Conservation (phyloP, 768 basidiomycete genomes). For the Boletus subcaerulescens region DNA sequence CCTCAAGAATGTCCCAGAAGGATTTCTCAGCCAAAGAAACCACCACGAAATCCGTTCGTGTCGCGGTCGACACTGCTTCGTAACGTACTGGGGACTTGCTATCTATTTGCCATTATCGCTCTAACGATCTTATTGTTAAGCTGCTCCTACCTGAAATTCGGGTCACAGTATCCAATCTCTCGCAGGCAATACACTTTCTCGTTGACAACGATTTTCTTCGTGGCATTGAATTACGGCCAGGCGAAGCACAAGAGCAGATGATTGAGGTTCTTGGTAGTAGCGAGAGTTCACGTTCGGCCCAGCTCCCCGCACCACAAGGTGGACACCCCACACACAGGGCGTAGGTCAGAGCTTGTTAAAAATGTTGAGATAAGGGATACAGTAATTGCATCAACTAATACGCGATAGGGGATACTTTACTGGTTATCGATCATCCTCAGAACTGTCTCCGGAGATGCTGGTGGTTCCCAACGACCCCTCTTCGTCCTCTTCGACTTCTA, state of each 20-base stretch:
- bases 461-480: conserved; percentile 35
- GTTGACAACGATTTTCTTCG: conserved; percentile 86
- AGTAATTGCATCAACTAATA: background rate
- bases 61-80: conserved; percentile 70
- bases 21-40: conserved; percentile 45
- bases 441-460: conserved; percentile 34
- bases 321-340: background rate
- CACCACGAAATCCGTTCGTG: conserved; percentile 61
- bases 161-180: conserved; percentile 85
- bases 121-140: conserved; percentile 37
- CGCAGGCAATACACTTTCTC: conserved; percentile 87
- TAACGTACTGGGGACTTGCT: conserved; percentile 50
- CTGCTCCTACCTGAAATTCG: conserved; percentile 83
- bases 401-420: no score
- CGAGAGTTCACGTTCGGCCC: background rate
- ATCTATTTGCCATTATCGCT: background rate
- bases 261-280: conserved; percentile 55
- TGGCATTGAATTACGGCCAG: conserved; percentile 76
- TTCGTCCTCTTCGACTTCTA: conserved; percentile 59
- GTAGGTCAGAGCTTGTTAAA: background rate
- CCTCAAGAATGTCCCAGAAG: conserved; percentile 19
- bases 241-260: conserved; percentile 61
- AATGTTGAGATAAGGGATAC: background rate
- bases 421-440: conserved; percentile 15
- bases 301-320: background rate